These are phyloP conservation scores for Dionaea muscipula DNA, from an alignment of 179 eudicot species.

Conservation along the genomic window DNA sequence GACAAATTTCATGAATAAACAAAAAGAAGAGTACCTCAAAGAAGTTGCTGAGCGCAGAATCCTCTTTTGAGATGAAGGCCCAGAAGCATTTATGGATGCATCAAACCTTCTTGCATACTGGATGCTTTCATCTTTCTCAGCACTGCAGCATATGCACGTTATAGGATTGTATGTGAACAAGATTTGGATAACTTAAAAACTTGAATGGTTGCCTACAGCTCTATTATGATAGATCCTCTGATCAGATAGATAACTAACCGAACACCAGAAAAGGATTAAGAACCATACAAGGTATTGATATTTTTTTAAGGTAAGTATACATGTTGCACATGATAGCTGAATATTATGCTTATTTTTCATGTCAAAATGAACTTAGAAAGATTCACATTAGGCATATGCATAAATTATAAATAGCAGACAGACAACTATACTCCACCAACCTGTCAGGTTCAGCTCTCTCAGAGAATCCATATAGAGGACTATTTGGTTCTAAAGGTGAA, in stretches of 20 bases:
- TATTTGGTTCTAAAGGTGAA: conserved; percentile 94
- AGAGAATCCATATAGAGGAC: conserved; percentile 70
- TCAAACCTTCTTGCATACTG: conserved; percentile 51
- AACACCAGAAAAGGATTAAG: no score
- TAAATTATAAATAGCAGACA: not conserved
- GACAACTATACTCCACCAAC: conserved; percentile 24
- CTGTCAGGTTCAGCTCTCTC: conserved; percentile 72
- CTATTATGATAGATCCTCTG: not conserved
- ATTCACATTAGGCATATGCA: no score
- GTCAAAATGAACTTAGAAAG: no score
- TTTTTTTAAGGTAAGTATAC: no score
- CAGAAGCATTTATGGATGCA: conserved; percentile 39
- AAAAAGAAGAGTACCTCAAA: conserved; percentile 35
- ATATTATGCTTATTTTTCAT: no score
- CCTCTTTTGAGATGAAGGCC: conserved; percentile 63
- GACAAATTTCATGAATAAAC: not conserved
- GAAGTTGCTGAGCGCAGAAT: conserved; percentile 59
- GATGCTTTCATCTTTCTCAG: conserved; percentile 67
- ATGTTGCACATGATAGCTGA: no score
- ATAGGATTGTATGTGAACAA: conserved; percentile 4
- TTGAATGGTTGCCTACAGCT: not conserved
- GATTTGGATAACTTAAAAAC: not conserved
- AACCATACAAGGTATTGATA: no score
- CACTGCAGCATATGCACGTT: conserved; percentile 31
- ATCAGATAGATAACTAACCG: no score